These are phyloP conservation scores for Mollisia scopiformis DNA, from an alignment of 2,329 filamentous ascomycete genomes.

Conservation along the genomic window DNA sequence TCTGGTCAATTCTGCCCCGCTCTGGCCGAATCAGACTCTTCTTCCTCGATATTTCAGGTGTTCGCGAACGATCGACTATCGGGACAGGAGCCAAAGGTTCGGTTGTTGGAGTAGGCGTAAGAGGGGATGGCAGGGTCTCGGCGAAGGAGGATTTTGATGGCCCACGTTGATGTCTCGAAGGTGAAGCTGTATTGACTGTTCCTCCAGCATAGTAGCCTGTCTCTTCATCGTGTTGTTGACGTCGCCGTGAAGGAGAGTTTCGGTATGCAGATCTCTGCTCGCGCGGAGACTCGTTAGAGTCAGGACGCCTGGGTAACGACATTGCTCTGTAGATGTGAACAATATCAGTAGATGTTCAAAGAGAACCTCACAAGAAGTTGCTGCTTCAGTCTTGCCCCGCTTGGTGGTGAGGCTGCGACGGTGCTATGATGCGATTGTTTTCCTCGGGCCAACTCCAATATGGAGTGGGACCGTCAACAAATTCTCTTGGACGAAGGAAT, in stretches of 20 bases:
- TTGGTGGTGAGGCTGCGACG: not conserved
- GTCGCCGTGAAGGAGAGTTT: slow-evolving; percentile 68
- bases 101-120: slow-evolving; percentile 50
- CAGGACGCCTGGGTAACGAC: slow-evolving; percentile 56
- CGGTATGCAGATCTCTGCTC: slow-evolving; percentile 68
- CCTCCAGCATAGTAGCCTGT: slow-evolving; percentile 45
- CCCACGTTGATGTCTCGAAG: slow-evolving; percentile 51
- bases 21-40: slow-evolving; percentile 89
- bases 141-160: slow-evolving; percentile 60
- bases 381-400: slow-evolving; percentile 19
- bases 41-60: slow-evolving; percentile 64
- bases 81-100: slow-evolving; percentile 43
- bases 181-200: slow-evolving; percentile 17
- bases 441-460: slow-evolving; percentile 3
- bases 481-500: slow-evolving; percentile 2
- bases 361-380: slow-evolving; percentile 6
- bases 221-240: slow-evolving; percentile 71
- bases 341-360: slow-evolving; percentile 20
- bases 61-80: slow-evolving; percentile 10
- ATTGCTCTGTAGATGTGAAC: slow-evolving; percentile 42
- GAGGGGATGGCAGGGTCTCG: slow-evolving; percentile 56
- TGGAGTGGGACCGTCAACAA: not conserved
- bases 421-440: slow-evolving; percentile 2
- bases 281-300: slow-evolving; percentile 56
- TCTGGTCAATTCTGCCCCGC: slow-evolving; percentile 79